Evolutionary conservation across 768 basidiomycete genomes (phyloP).

Genomic region (Rhodotorula graminis): DNA sequence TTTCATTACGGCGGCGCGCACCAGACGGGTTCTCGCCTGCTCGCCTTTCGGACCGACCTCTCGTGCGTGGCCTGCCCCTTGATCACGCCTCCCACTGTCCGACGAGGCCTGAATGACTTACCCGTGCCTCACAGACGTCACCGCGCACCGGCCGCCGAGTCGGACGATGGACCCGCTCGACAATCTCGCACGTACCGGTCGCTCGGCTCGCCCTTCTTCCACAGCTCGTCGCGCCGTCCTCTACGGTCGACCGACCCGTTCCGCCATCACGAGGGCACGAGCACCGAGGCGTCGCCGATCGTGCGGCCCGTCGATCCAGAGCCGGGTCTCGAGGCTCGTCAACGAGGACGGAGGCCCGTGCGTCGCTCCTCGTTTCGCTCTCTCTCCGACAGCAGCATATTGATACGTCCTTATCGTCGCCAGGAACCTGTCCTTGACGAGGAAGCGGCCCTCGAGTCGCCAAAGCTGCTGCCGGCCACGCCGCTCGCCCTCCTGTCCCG

Average conservation of each 20-base stretch:
- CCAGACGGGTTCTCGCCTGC: background rate
- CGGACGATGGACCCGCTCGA: background rate
- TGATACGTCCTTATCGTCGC: too few species aligned
- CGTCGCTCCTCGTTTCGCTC: too few species aligned
- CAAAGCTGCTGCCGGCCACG: background rate
- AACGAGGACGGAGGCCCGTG: background rate
- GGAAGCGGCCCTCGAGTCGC: background rate
- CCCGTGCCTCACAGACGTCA: too few species aligned
- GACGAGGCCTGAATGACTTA: too few species aligned
- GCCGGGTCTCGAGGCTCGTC: background rate
- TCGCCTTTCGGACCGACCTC: background rate
- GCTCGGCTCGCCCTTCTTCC: slow-evolving; percentile 3
- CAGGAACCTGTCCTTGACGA: background rate
- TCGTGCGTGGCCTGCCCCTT: too few species aligned
- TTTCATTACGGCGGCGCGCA: slow-evolving; percentile 14
- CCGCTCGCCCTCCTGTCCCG: background rate
- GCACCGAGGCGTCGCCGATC: background rate
- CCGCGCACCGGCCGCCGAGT: background rate
- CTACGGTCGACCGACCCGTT: background rate
- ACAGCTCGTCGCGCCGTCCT: background rate
- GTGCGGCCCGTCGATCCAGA: background rate
- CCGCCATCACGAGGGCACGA: background rate
- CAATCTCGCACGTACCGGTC: background rate
- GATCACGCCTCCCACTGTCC: too few species aligned
- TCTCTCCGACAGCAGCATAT: too few species aligned